Percentiles rank a stretch among this genome's conserved stretches.
Conservation (phyloP, 1,284 basidiomycete genomes). For the Tilletia setariae region DNA sequence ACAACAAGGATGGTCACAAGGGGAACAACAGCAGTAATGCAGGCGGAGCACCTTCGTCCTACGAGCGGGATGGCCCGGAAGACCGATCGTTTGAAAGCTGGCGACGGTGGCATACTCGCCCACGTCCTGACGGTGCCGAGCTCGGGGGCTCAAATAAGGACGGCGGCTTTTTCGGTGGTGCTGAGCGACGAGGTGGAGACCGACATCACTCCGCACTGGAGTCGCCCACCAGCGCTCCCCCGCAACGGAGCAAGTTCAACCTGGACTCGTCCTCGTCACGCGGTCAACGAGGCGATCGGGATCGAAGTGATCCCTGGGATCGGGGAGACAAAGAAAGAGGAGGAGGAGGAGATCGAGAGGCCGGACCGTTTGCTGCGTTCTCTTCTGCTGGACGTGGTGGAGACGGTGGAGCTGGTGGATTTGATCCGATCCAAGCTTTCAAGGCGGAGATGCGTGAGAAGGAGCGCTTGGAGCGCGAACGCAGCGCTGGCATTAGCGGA, state of each 20-base stretch:
- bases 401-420: conserved; percentile 22
- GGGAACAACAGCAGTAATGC: too few relatives aligned
- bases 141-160: background rate
- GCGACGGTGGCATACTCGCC: conserved; percentile 7
- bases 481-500: background rate
- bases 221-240: background rate
- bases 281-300: too few relatives aligned
- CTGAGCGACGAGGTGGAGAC: conserved; percentile 1
- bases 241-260: conserved; percentile 8
- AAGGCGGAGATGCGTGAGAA: conserved; percentile 81
- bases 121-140: background rate
- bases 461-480: conserved; percentile 61
- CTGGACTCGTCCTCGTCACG: background rate
- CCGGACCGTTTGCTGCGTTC: conserved; percentile 4
- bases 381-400: background rate
- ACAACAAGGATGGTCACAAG: too few relatives aligned
- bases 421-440: conserved; percentile 84
- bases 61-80: background rate
- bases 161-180: too few relatives aligned
- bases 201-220: background rate
- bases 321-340: too few relatives aligned
- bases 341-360: background rate
- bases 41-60: too few relatives aligned
- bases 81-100: conserved; percentile 7
- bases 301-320: too few relatives aligned